Evolutionary conservation across 1,284 basidiomycete genomes (phyloP), one percentile per base, ranked within the genome.

Genomic region (Stygiomarasmius scandens): DNA sequence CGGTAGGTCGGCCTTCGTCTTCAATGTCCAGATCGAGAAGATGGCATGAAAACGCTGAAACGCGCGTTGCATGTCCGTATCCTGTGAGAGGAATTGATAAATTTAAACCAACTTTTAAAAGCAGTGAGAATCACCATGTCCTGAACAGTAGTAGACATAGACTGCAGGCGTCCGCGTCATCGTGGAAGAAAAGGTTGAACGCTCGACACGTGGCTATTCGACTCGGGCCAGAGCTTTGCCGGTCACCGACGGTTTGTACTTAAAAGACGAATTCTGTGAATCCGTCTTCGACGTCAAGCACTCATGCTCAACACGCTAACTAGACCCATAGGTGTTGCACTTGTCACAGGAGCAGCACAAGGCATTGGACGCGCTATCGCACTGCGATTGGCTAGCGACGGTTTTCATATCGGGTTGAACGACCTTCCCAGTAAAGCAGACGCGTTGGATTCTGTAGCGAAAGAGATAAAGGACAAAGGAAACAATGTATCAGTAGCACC

Each of bases 1-100:
- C 70, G 20, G 67, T 72, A 3, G 82, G 83, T 43, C 68, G 66
- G 1, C 70, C 66, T 8, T 68, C 56, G 38, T 41, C 38, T 12
- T 62, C 59, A 5, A 66, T 62, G n/a, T n/a, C n/a, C 6, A 84
- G 71, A 49, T 70, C 72, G 12, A 87, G 73, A 14, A 90, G 73
- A 60, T 85, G 80, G 47, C 75, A 73, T 8, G 85, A 75, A 61
- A 90, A 83, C 1, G 87, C 88, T 41, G 86, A 88, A 10, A 90
- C 88, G 34, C 87, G 81, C 4, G 87, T 90, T 22, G 87, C 87
- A 67, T 90, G 87, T 9, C 87, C 87, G 60, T 87, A 90, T 25
- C 87, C 86, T 89, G 61, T 6, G 14, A 10, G 53, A 3, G 46
- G 32, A 32, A 32, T 38, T 45, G n/a, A 61, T 14, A n/a, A 9